Percentiles rank a stretch among this genome's conserved stretches.
Conservation (phyloP, 495 filamentous ascomycete genomes). For the Penicillium herquei region DNA sequence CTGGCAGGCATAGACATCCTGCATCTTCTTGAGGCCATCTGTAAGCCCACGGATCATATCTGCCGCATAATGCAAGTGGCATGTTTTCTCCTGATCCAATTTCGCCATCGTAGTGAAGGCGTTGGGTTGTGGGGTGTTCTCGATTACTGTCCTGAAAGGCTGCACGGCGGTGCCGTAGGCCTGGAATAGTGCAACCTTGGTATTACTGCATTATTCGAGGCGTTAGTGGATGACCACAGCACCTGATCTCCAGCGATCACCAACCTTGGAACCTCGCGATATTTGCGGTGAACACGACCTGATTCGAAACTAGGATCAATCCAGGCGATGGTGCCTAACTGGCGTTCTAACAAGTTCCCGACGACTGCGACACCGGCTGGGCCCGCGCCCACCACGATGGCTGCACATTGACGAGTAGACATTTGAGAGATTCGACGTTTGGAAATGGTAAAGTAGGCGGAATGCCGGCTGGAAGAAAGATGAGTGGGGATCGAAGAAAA, state of each 20-base stretch:
- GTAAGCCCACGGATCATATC: constrained; percentile 53
- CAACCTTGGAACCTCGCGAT: constrained; percentile 57
- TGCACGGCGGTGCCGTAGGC: constrained; percentile 47
- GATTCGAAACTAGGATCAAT: constrained; percentile 52
- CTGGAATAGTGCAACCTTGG: constrained; percentile 54
- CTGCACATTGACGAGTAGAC: constrained; percentile 41
- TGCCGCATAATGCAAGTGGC: constrained; percentile 51
- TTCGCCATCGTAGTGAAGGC: constrained; percentile 51
- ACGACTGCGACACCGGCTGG: constrained; percentile 56
- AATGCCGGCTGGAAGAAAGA: not conserved
- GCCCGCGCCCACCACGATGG: constrained; percentile 57
- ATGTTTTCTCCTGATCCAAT: constrained; percentile 53
- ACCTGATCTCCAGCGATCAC: constrained; percentile 4
- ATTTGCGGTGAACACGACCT: constrained; percentile 52
- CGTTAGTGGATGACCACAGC: constrained; percentile 9
- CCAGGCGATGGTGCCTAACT: constrained; percentile 50
- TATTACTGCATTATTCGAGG: constrained; percentile 29
- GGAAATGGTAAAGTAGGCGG: not conserved
- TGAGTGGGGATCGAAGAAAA: not conserved
- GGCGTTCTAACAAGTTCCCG: constrained; percentile 55
- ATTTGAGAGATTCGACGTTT: constrained; percentile 16
- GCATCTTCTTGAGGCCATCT: constrained; percentile 46
- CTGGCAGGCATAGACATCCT: constrained; percentile 39
- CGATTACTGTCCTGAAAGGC: constrained; percentile 48
- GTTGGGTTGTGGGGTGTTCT: constrained; percentile 46